Evolutionary conservation across 2,329 filamentous ascomycete species (phyloP).

Genomic region (Dactylellina drechsleri): DNA sequence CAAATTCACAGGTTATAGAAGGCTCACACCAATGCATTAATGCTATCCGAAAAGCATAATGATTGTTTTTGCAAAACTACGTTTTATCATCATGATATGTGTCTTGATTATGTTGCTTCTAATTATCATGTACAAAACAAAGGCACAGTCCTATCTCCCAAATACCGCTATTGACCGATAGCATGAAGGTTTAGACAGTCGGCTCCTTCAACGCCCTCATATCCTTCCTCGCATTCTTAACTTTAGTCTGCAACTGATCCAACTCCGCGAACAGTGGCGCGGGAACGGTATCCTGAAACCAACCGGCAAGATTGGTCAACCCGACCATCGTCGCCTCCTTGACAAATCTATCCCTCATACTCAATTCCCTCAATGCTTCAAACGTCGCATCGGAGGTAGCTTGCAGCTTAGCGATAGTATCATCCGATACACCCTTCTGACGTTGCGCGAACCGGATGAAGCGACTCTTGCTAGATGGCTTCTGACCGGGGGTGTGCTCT

Average conservation of each 20-base stretch:
- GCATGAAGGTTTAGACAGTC: conserved; percentile 19
- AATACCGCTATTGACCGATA: too few relatives aligned
- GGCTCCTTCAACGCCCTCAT: conserved; percentile 30
- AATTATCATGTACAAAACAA: neutral
- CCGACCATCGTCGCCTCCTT: conserved; percentile 40
- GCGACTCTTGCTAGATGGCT: conserved; percentile 17
- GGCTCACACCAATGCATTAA: too few relatives aligned
- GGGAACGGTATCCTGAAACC: conserved; percentile 26
- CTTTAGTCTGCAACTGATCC: conserved; percentile 21
- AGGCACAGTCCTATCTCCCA: neutral
- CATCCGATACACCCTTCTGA: conserved; percentile 16
- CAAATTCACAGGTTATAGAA: too few relatives aligned
- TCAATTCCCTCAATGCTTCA: conserved; percentile 15
- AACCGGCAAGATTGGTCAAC: conserved; percentile 10
- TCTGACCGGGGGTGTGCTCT: conserved; percentile 9
- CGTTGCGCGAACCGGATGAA: conserved; percentile 30
- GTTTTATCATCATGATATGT: too few relatives aligned
- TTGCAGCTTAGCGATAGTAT: conserved; percentile 27
- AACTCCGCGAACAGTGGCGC: conserved; percentile 20
- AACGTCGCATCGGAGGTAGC: conserved; percentile 22
- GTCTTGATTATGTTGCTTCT: neutral
- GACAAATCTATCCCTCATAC: conserved; percentile 28
- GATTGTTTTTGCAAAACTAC: too few relatives aligned
- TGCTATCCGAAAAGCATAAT: too few relatives aligned
- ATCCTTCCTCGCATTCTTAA: conserved; percentile 23